Evolutionary conservation across 139 green algal genomes (phyloP), one percentile per base, ranked within the genome.

Genomic region (Coelastrella sp.): DNA sequence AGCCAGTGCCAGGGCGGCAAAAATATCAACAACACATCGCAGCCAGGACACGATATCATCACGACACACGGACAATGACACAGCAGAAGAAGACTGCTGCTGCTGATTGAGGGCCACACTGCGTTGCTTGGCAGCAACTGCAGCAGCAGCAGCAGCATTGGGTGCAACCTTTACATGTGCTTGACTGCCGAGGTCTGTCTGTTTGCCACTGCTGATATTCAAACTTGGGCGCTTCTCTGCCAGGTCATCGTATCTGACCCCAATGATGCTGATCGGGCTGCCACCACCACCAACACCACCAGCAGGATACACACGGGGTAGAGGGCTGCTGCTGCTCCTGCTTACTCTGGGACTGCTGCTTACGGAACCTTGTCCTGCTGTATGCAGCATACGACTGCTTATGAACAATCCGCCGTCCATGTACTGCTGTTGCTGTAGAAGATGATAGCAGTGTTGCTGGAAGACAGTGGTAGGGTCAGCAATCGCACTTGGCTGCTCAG

Each of bases 41-140:
- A 91, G 57, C 87, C 87, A 91, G 22, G 22, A 15, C 63, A 81
- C 87, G 24, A 81, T 49, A n/a, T 15, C 76, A 72, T 20, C 49
- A 8, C 78, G 87, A 25, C 56, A 22, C 19, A 79, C 78, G 20
- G 60, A 8, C 27, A 80, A n/a, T 56, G 60, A 12, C 56, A 27
- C 78, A 79, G 49, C 87, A 25, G 25, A 60, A 20, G 8, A 5
- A 63, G 27, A 60, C 87, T 85, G 78, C 78, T 78, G 35, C 61
- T 85, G 75, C 76, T 49, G 11, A n/a, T 24, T 24, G 59, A 60
- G 11, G 22, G 27, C 6, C 35, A 12, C 11, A 6, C 7, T 20
- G 35, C 3, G 35, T 49, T 49, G 35, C 35, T 49, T 49, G 35
- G 35, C 70, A 19, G 72, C 49, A 61, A 6, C 72, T 4, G 56